A percentile compares a stretch with the other conserved stretches of the same genome.
These are phyloP conservation scores for Gymnopilus dilepis DNA, from an alignment of 768 basidiomycete species.

Conservation along the genomic window DNA sequence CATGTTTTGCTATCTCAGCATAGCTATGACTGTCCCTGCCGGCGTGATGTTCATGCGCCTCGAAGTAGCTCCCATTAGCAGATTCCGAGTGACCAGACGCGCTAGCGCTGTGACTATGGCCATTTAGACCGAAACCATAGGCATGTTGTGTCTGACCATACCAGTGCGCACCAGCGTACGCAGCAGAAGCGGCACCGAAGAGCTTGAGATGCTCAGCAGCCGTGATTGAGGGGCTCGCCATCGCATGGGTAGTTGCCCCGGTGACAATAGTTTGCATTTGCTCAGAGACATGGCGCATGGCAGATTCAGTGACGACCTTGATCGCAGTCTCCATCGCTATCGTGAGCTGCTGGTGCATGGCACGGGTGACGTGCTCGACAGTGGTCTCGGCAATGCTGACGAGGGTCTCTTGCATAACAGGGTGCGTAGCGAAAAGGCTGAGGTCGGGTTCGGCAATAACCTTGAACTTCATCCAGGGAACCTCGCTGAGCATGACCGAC, in stretches of 20 bases:
- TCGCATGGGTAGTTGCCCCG: constrained; percentile 16
- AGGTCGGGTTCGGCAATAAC: constrained; percentile 30
- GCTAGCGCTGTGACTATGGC: background rate
- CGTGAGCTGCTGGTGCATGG: constrained; percentile 21
- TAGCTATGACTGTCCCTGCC: constrained; percentile 8
- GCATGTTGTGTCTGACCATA: background rate
- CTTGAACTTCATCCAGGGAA: constrained; percentile 34
- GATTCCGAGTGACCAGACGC: background rate
- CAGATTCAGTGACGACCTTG: constrained; percentile 16
- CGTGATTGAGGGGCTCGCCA: constrained; percentile 17
- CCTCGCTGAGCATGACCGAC: constrained; percentile 26
- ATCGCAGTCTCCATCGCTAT: constrained; percentile 22
- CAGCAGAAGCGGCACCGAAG: constrained; percentile 8
- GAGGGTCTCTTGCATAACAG: constrained; percentile 23
- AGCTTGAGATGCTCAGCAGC: constrained; percentile 18
- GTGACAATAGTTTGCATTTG: constrained; percentile 19
- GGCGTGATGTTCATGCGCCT: constrained; percentile 9
- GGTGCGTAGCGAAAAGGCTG: constrained; percentile 22
- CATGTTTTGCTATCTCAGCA: constrained; percentile 14
- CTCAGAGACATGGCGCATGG: constrained; percentile 19
- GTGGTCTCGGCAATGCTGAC: constrained; percentile 25
- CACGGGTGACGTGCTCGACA: constrained; percentile 22
- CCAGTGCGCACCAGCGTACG: background rate
- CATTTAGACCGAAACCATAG: background rate
- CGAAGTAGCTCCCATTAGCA: background rate